Evolutionary conservation across 2,329 filamentous ascomycete species (phyloP).

Genomic region (Aspergillus terreus): DNA sequence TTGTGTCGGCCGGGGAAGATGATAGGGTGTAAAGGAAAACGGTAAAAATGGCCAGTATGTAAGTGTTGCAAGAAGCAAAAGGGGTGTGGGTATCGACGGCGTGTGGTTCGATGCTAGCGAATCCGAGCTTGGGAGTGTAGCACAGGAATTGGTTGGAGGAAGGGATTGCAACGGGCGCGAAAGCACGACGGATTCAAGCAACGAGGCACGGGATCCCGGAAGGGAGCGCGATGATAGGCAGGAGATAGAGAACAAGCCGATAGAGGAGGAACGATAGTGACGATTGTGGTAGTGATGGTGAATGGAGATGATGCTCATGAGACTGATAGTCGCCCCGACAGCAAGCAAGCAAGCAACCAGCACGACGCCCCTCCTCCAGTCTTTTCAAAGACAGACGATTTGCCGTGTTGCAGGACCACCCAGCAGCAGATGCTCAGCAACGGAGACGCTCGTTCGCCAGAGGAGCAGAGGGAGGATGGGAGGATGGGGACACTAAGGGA

Average conservation of each 20-base stretch:
- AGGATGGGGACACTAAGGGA: conserved; percentile 12
- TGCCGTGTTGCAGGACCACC: conserved; percentile 18
- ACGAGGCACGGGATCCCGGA: background rate
- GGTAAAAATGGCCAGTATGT: background rate
- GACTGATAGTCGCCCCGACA: conserved; percentile 10
- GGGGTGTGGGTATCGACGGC: background rate
- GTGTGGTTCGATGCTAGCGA: background rate
- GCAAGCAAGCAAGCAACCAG: conserved; percentile 3
- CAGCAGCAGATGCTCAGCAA: conserved; percentile 17
- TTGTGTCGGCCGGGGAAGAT: background rate
- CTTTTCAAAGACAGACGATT: conserved; percentile 15
- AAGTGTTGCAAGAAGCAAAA: background rate
- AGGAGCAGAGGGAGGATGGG: conserved; percentile 12
- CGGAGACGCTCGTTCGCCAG: conserved; percentile 17
- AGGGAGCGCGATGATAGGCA: conserved; percentile 9
- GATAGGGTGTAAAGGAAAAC: background rate
- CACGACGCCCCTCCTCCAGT: conserved; percentile 15
- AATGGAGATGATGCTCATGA: conserved; percentile 10
- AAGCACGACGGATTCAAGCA: conserved; percentile 3
- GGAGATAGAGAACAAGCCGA: conserved; percentile 8
- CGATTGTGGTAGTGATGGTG: background rate
- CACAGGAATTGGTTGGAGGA: background rate
- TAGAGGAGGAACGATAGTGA: background rate
- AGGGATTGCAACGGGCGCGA: background rate
- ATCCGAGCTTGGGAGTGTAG: background rate